Evolutionary conservation across 306 rosid genomes (phyloP).

Genomic region (Begonia peltatifolia): DNA sequence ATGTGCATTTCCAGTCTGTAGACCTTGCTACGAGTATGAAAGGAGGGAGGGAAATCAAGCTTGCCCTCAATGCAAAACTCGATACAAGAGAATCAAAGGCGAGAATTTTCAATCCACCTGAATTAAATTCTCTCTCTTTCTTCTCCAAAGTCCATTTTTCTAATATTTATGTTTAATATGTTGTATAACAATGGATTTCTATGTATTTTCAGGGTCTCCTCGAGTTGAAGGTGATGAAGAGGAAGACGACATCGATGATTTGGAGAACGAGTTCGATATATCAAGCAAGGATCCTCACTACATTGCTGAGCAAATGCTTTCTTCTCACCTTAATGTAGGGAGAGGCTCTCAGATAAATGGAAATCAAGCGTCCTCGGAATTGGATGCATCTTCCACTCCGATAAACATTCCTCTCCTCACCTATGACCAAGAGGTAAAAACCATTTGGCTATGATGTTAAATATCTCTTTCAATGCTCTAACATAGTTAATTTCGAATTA

Average conservation of each 20-base stretch:
- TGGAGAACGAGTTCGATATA: constrained; percentile 73
- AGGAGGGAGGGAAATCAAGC: constrained; percentile 88
- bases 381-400: constrained; percentile 41
- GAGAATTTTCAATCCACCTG: not conserved
- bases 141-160: no score
- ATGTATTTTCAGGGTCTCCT: constrained; percentile 43
- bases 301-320: constrained; percentile 42
- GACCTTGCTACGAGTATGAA: constrained; percentile 88
- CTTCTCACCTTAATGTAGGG: constrained; percentile 44
- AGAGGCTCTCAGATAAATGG: constrained; percentile 37
- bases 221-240: constrained; percentile 91
- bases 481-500: constrained; percentile 14
- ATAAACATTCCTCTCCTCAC: constrained; percentile 61
- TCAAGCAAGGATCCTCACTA: constrained; percentile 44
- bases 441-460: constrained; percentile 9
- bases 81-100: constrained; percentile 81
- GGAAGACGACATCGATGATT: constrained; percentile 72
- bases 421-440: constrained; percentile 54
- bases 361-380: constrained; percentile 36
- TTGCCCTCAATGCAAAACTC: constrained; percentile 89
- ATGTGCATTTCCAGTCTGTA: constrained; percentile 90
- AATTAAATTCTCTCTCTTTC: not conserved
- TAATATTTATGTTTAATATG: not conserved
- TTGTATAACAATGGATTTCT: constrained; percentile 1
- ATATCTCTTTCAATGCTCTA: constrained; percentile 1